These are phyloP conservation scores for Fusarium sp. DNA, from an alignment of 2,329 filamentous ascomycete species.

Conservation along the genomic window DNA sequence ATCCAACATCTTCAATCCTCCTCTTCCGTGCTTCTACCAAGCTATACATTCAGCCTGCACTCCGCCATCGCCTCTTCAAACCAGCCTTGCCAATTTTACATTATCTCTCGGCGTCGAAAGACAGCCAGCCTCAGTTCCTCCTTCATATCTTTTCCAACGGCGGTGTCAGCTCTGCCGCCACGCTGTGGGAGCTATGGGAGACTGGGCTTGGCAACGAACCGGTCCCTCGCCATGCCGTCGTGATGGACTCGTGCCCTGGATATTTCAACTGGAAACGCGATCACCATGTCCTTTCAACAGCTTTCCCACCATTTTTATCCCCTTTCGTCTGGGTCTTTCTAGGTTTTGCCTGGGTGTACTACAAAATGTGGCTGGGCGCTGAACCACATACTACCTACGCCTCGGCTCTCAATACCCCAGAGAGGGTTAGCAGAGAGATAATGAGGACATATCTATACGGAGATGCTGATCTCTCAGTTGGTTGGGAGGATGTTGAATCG, in stretches of 20 bases:
- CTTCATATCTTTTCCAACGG: slow-evolving; percentile 68
- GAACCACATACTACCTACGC: slow-evolving; percentile 53
- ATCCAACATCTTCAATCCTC: slow-evolving; percentile 61
- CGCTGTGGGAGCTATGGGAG: slow-evolving; percentile 48
- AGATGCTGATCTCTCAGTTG: slow-evolving; percentile 62
- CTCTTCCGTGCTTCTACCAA: slow-evolving; percentile 59
- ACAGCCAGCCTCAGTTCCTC: slow-evolving; percentile 53
- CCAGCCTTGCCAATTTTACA: slow-evolving; percentile 59
- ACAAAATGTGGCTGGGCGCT: slow-evolving; percentile 49
- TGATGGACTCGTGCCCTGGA: slow-evolving; percentile 65
- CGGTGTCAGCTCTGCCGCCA: slow-evolving; percentile 59
- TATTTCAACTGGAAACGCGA: slow-evolving; percentile 56
- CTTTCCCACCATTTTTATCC: slow-evolving; percentile 52
- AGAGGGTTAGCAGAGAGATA: slow-evolving; percentile 55
- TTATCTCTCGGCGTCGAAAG: slow-evolving; percentile 43
- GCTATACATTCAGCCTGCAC: slow-evolving; percentile 53
- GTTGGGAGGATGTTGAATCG: slow-evolving; percentile 61
- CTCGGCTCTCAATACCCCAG: slow-evolving; percentile 54
- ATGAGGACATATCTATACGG: slow-evolving; percentile 67
- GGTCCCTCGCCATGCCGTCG: slow-evolving; percentile 59
- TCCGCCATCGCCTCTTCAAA: slow-evolving; percentile 52
- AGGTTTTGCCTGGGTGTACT: slow-evolving; percentile 50
- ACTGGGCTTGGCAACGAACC: slow-evolving; percentile 33
- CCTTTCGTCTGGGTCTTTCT: slow-evolving; percentile 55
- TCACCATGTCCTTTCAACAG: slow-evolving; percentile 57